These are phyloP conservation scores for Boletus sp. DNA, from an alignment of 768 basidiomycete genomes.

Conservation along the genomic window DNA sequence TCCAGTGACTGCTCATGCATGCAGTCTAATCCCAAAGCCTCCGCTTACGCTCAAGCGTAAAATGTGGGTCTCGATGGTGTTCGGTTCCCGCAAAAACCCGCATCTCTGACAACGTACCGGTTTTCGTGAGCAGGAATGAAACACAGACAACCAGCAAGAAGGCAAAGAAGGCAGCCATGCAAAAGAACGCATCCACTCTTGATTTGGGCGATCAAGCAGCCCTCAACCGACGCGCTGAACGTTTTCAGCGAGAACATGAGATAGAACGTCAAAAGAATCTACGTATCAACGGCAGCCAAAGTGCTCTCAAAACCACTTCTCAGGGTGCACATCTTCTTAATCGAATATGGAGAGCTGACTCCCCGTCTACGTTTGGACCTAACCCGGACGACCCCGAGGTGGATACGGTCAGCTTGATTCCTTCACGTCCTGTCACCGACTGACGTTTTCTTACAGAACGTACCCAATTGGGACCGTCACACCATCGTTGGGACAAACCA, in stretches of 20 bases:
- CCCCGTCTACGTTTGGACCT: slow-evolving; percentile 47
- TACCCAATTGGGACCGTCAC: slow-evolving; percentile 92
- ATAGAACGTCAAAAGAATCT: slow-evolving; percentile 67
- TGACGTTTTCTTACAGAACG: slow-evolving; percentile 59
- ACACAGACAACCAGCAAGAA: slow-evolving; percentile 52
- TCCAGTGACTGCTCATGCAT: slow-evolving; percentile 20
- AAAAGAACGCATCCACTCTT: slow-evolving; percentile 38
- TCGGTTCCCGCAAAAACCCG: not conserved
- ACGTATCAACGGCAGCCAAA: slow-evolving; percentile 31
- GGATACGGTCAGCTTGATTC: slow-evolving; percentile 54
- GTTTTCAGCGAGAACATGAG: slow-evolving; percentile 90
- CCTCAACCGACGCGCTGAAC: slow-evolving; percentile 74
- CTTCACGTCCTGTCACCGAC: not conserved
- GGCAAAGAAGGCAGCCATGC: slow-evolving; percentile 53
- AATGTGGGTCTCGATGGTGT: slow-evolving; percentile 43
- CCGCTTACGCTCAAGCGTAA: slow-evolving; percentile 65
- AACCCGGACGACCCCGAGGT: slow-evolving; percentile 68
- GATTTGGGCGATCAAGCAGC: slow-evolving; percentile 68
- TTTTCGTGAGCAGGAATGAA: slow-evolving; percentile 36
- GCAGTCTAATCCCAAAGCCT: slow-evolving; percentile 62
- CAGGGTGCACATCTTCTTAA: slow-evolving; percentile 55
- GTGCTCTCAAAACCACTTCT: slow-evolving; percentile 43
- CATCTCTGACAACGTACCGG: slow-evolving; percentile 8
- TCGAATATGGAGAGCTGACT: slow-evolving; percentile 41
- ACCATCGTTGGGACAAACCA: slow-evolving; percentile 92